phyloP scores from a whole-genome alignment of 352 stramenopile genomes.

The Phytophthora tubulina region DNA sequence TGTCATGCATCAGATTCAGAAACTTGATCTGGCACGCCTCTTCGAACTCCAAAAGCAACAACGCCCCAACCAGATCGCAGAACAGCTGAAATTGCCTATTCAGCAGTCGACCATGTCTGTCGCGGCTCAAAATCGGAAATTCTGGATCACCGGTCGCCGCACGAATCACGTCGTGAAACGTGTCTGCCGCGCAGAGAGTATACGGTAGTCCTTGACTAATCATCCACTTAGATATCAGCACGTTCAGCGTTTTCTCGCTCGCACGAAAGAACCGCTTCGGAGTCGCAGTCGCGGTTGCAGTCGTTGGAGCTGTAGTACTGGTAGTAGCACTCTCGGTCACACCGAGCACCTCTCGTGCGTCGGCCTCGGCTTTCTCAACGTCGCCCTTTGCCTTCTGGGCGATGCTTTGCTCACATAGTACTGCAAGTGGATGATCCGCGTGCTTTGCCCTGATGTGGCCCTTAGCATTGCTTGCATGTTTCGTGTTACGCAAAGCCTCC shows the following conservation, averaged over 20 bases:
- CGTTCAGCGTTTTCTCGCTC: not conserved
- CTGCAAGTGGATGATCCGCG: not conserved
- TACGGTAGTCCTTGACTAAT: not conserved
- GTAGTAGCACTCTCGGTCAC: not conserved
- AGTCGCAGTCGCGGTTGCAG: not conserved
- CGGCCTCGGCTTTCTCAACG: not conserved
- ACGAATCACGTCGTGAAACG: not conserved
- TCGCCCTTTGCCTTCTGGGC: not conserved
- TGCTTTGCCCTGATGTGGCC: not conserved
- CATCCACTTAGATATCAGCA: constrained; percentile 6
- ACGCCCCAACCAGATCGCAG: not conserved
- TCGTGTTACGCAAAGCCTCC: not conserved
- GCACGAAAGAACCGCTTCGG: not conserved
- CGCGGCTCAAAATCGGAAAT: not conserved
- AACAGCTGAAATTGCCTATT: not conserved
- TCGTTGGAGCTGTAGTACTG: not conserved
- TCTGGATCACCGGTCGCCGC: not conserved
- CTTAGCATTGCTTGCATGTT: not conserved
- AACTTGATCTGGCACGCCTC: not conserved
- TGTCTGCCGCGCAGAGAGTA: not conserved
- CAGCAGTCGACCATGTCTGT: not conserved
- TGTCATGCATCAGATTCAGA: not conserved
- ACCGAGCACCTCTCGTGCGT: not conserved
- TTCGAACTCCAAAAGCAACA: not conserved
- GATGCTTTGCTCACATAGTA: not conserved